A percentile compares a stretch with the other conserved stretches of the same genome.
Conservation (phyloP, 2,329 filamentous ascomycete species). For the Juglanconis juglandina region DNA sequence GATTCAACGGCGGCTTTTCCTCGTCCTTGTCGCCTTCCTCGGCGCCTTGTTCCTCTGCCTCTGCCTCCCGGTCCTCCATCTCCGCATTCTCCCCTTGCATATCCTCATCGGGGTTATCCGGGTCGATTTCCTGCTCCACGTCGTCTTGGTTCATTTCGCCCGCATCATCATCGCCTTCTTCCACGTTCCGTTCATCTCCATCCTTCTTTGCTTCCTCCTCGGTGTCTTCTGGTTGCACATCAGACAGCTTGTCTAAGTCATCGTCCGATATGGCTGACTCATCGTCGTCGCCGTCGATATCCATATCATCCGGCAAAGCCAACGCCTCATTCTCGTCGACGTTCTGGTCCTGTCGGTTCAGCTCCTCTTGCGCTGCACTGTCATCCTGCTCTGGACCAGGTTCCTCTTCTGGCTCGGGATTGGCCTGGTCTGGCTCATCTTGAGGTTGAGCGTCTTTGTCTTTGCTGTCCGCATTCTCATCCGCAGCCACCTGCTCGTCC, state of each 20-base stretch:
- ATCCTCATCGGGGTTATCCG: slow-evolving; percentile 13
- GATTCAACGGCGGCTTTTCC: slow-evolving; percentile 30
- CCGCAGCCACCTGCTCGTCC: slow-evolving; percentile 57
- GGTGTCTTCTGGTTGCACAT: slow-evolving; percentile 31
- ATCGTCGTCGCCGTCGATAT: slow-evolving; percentile 27
- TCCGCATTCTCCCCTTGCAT: slow-evolving; percentile 15
- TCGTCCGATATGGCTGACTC: slow-evolving; percentile 16
- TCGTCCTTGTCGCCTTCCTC: slow-evolving; percentile 43
- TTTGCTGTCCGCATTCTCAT: slow-evolving; percentile 51
- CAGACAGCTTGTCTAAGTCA: slow-evolving; percentile 42
- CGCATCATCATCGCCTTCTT: slow-evolving; percentile 41
- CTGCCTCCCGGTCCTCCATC: slow-evolving; percentile 26
- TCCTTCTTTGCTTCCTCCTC: slow-evolving; percentile 23
- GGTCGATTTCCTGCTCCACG: slow-evolving; percentile 55
- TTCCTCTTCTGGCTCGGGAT: slow-evolving; percentile 37
- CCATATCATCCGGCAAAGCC: slow-evolving; percentile 28
- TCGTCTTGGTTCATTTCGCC: slow-evolving; percentile 53
- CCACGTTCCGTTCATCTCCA: slow-evolving; percentile 25
- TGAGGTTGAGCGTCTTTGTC: slow-evolving; percentile 34
- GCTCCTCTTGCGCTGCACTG: slow-evolving; percentile 51
- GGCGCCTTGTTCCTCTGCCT: slow-evolving; percentile 28
- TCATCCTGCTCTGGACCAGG: slow-evolving; percentile 57
- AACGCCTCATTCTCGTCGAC: slow-evolving; percentile 26
- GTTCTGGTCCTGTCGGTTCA: slow-evolving; percentile 60
- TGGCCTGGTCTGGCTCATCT: slow-evolving; percentile 43